Evolutionary conservation across 805 yeast species (phyloP).

Genomic region (Kodamaea lidongshanica): DNA sequence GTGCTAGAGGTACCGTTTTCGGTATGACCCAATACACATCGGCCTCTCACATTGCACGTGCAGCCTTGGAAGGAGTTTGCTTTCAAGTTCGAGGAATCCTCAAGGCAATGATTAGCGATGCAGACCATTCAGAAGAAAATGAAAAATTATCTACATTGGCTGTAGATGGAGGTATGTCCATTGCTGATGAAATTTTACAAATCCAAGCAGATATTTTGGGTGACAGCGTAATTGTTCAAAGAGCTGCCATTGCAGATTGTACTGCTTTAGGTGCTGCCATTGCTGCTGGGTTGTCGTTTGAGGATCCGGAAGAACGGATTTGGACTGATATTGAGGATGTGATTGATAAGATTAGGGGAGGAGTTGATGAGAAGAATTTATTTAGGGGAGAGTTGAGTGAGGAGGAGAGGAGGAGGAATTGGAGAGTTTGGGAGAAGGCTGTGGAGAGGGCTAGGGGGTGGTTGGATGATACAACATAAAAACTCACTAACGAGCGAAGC

Average conservation of each 20-base stretch:
- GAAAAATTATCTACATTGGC: slow-evolving; percentile 50
- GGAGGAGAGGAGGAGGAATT: slow-evolving; percentile 51
- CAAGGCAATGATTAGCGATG: slow-evolving; percentile 83
- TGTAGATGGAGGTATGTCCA: slow-evolving; percentile 95
- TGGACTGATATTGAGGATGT: slow-evolving; percentile 78
- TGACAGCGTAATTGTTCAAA: slow-evolving; percentile 70
- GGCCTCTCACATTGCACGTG: slow-evolving; percentile 88
- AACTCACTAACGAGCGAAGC: too few species aligned
- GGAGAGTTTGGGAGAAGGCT: slow-evolving; percentile 82
- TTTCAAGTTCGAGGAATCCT: slow-evolving; percentile 88
- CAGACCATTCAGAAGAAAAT: slow-evolving; percentile 49
- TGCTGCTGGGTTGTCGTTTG: slow-evolving; percentile 75
- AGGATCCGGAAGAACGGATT: slow-evolving; percentile 45
- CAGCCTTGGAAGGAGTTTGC: slow-evolving; percentile 93
- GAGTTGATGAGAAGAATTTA: slow-evolving; percentile 17
- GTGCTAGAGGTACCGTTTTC: slow-evolving; percentile 86
- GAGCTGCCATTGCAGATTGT: slow-evolving; percentile 82
- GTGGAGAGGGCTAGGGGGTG: slow-evolving; percentile 77
- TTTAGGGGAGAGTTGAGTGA: slow-evolving; percentile 45
- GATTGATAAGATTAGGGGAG: slow-evolving; percentile 32
- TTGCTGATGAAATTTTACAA: slow-evolving; percentile 86
- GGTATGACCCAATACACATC: slow-evolving; percentile 91
- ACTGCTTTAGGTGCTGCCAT: slow-evolving; percentile 96
- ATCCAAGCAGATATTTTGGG: slow-evolving; percentile 91
- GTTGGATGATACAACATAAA: slow-evolving; percentile 43